Conservation (phyloP, 2,329 filamentous ascomycete species). For the Aspergillus fischeri region DNA sequence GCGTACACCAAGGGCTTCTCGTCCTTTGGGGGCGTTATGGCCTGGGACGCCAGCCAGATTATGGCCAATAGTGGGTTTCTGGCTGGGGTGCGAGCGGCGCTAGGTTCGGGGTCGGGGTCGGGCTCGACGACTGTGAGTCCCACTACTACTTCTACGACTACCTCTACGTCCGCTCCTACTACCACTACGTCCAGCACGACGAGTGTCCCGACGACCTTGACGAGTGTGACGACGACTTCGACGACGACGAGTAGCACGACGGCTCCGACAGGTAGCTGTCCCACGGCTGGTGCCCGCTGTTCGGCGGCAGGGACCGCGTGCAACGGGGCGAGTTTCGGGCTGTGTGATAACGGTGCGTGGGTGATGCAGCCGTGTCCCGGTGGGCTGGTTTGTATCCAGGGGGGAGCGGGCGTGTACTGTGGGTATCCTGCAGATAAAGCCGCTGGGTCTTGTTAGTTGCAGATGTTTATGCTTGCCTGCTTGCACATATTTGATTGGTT, state of each 20-base stretch:
- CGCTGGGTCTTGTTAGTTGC: not conserved
- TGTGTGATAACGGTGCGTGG: not conserved
- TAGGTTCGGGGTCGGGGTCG: slow-evolving; percentile 15
- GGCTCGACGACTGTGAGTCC: not conserved
- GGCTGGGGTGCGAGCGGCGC: slow-evolving; percentile 37
- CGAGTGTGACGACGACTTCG: not conserved
- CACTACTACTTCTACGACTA: not conserved
- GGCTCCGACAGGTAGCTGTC: not conserved
- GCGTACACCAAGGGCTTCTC: slow-evolving; percentile 51
- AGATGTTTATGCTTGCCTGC: too few species aligned
- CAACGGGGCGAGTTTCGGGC: not conserved
- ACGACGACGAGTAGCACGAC: not conserved
- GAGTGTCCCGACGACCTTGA: not conserved
- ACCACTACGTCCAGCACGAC: not conserved
- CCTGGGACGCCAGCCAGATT: slow-evolving; percentile 64
- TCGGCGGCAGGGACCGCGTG: not conserved
- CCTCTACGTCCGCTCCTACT: not conserved
- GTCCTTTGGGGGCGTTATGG: slow-evolving; percentile 65
- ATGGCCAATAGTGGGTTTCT: slow-evolving; percentile 57
- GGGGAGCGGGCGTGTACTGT: not conserved
- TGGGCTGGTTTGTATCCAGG: not conserved
- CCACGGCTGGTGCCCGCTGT: not conserved
- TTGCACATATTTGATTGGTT: not conserved
- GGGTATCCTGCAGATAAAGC: not conserved
- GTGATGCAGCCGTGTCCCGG: not conserved